Evolutionary conservation across 345 rosid genomes (phyloP).

Genomic region (Noccaea caerulescens): DNA sequence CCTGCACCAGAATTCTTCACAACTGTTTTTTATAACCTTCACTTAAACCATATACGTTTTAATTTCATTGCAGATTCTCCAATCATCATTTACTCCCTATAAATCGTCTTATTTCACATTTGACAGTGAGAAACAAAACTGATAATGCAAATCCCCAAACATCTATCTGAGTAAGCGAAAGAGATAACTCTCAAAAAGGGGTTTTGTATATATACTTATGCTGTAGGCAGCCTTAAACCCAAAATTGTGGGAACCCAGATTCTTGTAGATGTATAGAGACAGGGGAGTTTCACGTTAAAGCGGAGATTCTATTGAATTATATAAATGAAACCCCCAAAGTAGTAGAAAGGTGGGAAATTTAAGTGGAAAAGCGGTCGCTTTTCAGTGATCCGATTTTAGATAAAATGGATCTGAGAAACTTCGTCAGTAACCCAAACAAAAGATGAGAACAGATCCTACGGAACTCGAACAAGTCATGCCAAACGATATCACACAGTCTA

Average conservation of each 20-base stretch:
- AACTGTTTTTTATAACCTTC: not conserved
- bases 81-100: not conserved
- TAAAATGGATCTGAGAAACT: slow-evolving; percentile 19
- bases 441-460: slow-evolving; percentile 1
- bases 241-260: not conserved
- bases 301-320: slow-evolving; percentile 19
- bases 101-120: not conserved
- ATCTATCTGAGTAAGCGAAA: slow-evolving; percentile 14
- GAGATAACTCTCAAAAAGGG: not conserved
- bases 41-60: not conserved
- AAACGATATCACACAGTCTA: slow-evolving; percentile 15
- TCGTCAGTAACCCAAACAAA: slow-evolving; percentile 3
- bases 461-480: not conserved
- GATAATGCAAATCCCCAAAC: not conserved
- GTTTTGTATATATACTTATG: not conserved
- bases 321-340: not conserved
- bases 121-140: not conserved
- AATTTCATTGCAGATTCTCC: not conserved
- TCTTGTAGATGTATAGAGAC: not conserved
- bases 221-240: slow-evolving; percentile 27
- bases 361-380: slow-evolving; percentile 30
- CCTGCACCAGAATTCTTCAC: not conserved
- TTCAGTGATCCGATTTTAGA: slow-evolving; percentile 11
- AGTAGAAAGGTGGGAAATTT: slow-evolving; percentile 7
- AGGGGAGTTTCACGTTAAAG: not conserved